These are phyloP conservation scores for Sordariomycetes sp. DNA, from an alignment of 2,329 filamentous ascomycete species.

Conservation along the genomic window DNA sequence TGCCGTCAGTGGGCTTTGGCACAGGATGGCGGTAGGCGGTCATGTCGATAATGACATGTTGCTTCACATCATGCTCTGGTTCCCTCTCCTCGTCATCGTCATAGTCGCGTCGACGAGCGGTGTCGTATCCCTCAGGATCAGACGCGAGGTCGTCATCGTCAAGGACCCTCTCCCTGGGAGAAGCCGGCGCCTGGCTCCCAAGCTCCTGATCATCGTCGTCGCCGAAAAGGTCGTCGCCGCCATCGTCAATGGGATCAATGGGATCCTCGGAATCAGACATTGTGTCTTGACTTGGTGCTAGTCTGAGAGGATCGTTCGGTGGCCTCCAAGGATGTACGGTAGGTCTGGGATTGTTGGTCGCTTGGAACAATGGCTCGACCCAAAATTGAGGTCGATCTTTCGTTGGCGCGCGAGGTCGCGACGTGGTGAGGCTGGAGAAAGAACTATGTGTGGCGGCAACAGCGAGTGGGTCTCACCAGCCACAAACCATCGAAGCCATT, in stretches of 20 bases:
- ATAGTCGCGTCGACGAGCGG: constrained; percentile 30
- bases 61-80: constrained; percentile 34
- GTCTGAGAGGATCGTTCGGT: no score
- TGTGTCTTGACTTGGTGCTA: neutral
- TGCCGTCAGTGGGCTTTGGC: constrained; percentile 62
- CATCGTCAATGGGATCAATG: constrained; percentile 38
- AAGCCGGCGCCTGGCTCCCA: constrained; percentile 31
- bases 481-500: no score
- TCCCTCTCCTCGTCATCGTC: constrained; percentile 38
- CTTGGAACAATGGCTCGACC: no score
- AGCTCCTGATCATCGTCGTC: constrained; percentile 51
- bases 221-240: constrained; percentile 52
- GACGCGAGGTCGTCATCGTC: constrained; percentile 53
- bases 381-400: no score
- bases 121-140: constrained; percentile 36
- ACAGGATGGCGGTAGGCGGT: constrained; percentile 60
- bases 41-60: constrained; percentile 53
- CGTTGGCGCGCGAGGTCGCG: no score
- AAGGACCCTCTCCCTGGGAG: constrained; percentile 53
- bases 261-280: constrained; percentile 52
- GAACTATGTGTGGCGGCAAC: no score
- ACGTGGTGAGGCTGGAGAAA: no score
- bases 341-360: no score
- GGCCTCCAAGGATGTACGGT: no score
- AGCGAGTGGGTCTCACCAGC: no score